Evolutionary conservation across 768 basidiomycete species (phyloP), one percentile per base, ranked within the genome.

Genomic region (Trametes elegans): DNA sequence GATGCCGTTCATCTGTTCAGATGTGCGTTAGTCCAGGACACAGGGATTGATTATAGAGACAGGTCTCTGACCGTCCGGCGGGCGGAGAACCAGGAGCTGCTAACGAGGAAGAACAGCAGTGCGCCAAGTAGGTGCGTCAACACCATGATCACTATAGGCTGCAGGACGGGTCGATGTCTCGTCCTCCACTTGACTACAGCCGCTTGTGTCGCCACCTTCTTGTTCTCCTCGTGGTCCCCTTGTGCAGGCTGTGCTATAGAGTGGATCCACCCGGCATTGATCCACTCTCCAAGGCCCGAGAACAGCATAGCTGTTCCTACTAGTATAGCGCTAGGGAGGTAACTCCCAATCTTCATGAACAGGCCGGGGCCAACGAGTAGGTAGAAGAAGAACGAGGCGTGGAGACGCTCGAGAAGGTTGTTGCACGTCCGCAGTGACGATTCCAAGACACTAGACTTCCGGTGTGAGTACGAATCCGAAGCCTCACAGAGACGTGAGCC

Each of bases 371-470:
- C 74, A 13, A 87, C 80, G 55, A 93, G 73, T 57, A 98, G 76
- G 73, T 95, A 98, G 74, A 98, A 94, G 76, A 98, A 98, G 72
- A 96, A 95, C 0, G 96, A 98, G 2, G 95, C 95, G 68, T 99
- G 97, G 19, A 98, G 82, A 14, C 97, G 85, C 67, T 99, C 97
- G 18, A 98, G 79, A 6, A 98, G 80, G 66, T 99, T 99, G 71
- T 97, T 98, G 67, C 85, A 82, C 13, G 94, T 90, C 54, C 95
- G 82, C 28, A 97, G 77, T 13, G 89, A 85, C 1, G 93, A 93
- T 72, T 99, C 97, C 32, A 94, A 66, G 40, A 87, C 79, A 39
- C 93, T 95, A n/a, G 8, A 18, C 8, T 18, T 16, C 19, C 18
- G 11, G 4, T 27, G 41, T 24, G 14, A 32, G 31, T 54, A 55